Evolutionary conservation across 208 protist species (phyloP).

Genomic region (Crithidia mellificae): DNA sequence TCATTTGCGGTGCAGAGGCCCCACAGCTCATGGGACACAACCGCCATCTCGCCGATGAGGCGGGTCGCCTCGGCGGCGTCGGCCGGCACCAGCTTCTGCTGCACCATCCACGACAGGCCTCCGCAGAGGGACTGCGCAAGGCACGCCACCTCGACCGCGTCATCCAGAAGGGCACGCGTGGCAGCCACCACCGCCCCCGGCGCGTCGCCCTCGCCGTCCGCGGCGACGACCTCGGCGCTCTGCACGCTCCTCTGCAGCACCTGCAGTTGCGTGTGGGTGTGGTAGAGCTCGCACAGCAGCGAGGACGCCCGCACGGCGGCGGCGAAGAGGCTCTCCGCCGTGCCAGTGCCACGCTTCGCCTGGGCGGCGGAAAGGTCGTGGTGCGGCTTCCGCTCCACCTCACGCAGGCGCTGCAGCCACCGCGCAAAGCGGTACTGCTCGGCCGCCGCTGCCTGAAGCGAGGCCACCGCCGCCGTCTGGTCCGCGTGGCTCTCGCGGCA

Average conservation of each 20-base stretch:
- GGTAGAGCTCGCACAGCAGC: constrained; percentile 37
- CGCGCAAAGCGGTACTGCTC: constrained; percentile 78
- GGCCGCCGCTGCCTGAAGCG: constrained; percentile 38
- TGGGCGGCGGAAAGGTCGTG: constrained; percentile 87
- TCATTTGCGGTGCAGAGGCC: constrained; percentile 42
- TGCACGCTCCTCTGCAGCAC: constrained; percentile 41
- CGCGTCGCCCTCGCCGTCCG: not conserved
- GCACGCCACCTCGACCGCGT: constrained; percentile 49
- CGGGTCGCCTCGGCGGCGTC: constrained; percentile 22
- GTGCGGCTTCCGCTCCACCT: constrained; percentile 77
- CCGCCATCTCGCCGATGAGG: constrained; percentile 47
- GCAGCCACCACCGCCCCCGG: not conserved
- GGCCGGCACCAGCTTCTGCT: constrained; percentile 44
- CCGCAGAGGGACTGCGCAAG: constrained; percentile 54
- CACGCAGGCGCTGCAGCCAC: constrained; percentile 86
- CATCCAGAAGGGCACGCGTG: constrained; percentile 43
- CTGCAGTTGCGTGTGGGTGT: constrained; percentile 43
- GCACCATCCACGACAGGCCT: constrained; percentile 56
- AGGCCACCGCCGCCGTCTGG: constrained; percentile 15
- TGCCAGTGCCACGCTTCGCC: constrained; percentile 69
- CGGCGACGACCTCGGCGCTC: constrained; percentile 19
- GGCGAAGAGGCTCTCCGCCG: constrained; percentile 74
- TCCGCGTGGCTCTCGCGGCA: constrained; percentile 48
- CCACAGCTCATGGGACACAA: constrained; percentile 59
- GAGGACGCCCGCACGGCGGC: constrained; percentile 39